phyloP scores from a whole-genome alignment of 2,329 filamentous ascomycete species.

The Emydomyces testavorans region DNA sequence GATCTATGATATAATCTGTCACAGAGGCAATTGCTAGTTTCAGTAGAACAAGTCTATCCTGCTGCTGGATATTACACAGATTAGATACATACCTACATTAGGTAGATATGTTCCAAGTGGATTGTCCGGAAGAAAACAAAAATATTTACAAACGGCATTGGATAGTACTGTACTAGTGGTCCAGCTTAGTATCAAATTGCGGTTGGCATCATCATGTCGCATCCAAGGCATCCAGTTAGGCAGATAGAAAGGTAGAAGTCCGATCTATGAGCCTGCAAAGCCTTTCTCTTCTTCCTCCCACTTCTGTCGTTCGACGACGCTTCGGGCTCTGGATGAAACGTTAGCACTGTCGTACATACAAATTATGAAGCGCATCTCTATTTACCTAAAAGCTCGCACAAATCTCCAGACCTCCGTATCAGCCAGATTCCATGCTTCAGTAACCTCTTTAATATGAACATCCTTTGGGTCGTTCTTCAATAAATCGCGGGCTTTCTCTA shows the following conservation, averaged over 20 bases:
- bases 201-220: background rate
- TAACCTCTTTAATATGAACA: slow-evolving; percentile 29
- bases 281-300: slow-evolving; percentile 51
- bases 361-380: background rate
- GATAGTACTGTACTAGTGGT: background rate
- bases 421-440: slow-evolving; percentile 47
- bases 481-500: slow-evolving; percentile 41
- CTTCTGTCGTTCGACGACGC: slow-evolving; percentile 44
- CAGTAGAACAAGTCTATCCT: too few species aligned
- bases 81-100: too few species aligned
- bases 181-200: too few species aligned
- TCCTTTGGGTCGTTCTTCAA: slow-evolving; percentile 29
- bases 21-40: too few species aligned
- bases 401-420: slow-evolving; percentile 56
- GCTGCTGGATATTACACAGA: too few species aligned
- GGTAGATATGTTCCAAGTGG: too few species aligned
- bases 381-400: slow-evolving; percentile 44
- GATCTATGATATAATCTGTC: too few species aligned
- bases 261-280: slow-evolving; percentile 39
- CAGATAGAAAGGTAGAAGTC: too few species aligned
- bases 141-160: background rate
- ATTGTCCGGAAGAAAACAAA: too few species aligned
- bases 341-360: slow-evolving; percentile 1
- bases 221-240: background rate
- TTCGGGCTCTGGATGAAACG: slow-evolving; percentile 36